Evolutionary conservation across 768 basidiomycete species (phyloP).

Genomic region (Hericium rajendrae): DNA sequence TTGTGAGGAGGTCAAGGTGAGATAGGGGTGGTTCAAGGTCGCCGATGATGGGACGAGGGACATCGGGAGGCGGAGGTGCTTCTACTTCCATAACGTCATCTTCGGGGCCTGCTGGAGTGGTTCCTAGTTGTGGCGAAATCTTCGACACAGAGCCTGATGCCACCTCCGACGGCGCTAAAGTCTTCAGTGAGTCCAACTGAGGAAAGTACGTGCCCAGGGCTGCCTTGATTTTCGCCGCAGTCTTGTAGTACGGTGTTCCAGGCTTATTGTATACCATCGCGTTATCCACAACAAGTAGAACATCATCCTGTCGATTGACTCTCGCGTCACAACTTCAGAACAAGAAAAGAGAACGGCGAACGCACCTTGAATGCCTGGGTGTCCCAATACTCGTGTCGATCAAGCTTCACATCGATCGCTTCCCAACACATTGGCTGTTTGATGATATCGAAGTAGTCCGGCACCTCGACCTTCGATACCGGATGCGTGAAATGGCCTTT

Average conservation of each 20-base stretch:
- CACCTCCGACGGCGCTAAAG: constrained; percentile 5
- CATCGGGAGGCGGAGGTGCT: neutral
- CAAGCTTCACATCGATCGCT: constrained; percentile 72
- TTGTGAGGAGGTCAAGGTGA: constrained; percentile 46
- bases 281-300: constrained; percentile 78
- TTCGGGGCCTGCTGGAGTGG: neutral
- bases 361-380: constrained; percentile 59
- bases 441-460: constrained; percentile 87
- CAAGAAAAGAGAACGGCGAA: constrained; percentile 2
- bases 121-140: neutral
- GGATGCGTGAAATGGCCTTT: constrained; percentile 73
- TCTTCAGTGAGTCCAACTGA: constrained; percentile 27
- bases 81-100: neutral
- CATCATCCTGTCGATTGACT: constrained; percentile 47
- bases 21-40: constrained; percentile 66
- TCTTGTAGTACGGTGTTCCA: constrained; percentile 60
- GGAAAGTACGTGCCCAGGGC: constrained; percentile 32
- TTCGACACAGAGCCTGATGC: neutral
- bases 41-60: constrained; percentile 31
- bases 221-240: constrained; percentile 54
- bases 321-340: neutral
- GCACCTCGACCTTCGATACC: constrained; percentile 68
- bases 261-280: constrained; percentile 80
- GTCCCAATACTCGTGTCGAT: constrained; percentile 76
- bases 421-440: constrained; percentile 84